phyloP scores from a whole-genome alignment of 139 green algal species.

The Choricystis sp. region DNA sequence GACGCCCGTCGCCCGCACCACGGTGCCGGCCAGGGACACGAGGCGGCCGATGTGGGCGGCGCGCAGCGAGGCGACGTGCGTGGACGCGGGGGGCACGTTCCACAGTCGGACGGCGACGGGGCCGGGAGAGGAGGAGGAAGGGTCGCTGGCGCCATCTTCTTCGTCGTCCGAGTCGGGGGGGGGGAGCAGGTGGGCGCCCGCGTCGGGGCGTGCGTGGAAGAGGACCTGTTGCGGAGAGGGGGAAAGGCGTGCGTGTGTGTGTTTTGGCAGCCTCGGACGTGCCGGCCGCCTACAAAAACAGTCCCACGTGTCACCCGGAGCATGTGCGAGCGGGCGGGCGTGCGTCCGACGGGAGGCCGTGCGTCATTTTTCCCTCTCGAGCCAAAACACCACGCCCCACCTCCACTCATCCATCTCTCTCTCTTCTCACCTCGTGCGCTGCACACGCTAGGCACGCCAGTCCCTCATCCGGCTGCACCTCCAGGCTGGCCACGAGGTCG shows the following conservation, averaged over 20 bases:
- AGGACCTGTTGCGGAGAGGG: constrained; percentile 10
- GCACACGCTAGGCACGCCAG: constrained; percentile 36
- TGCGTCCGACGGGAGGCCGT: not conserved
- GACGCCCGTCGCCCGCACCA: constrained; percentile 46
- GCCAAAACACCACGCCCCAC: too few relatives aligned
- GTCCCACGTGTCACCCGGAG: too few relatives aligned
- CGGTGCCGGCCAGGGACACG: constrained; percentile 57
- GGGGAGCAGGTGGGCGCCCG: not conserved
- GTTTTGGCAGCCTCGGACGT: too few relatives aligned
- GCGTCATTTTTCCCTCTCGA: too few relatives aligned
- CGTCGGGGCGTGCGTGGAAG: constrained; percentile 2
- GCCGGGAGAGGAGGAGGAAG: constrained; percentile 5
- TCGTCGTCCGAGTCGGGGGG: constrained; percentile 6
- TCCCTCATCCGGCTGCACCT: constrained; percentile 30
- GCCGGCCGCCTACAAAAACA: too few relatives aligned
- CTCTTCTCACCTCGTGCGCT: constrained; percentile 22
- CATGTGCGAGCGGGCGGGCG: too few relatives aligned
- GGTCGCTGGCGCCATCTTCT: too few relatives aligned
- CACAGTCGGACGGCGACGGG: constrained; percentile 24
- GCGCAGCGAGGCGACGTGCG: constrained; percentile 20
- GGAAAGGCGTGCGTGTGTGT: not conserved
- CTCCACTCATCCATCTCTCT: not conserved
- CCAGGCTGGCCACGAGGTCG: constrained; percentile 36
- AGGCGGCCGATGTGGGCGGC: constrained; percentile 32
- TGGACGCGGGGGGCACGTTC: constrained; percentile 22